Percentiles rank a stretch among this genome's conserved stretches.
phyloP scores from a whole-genome alignment of 140 eudicot species.

The Erigeron philadelphicus region DNA sequence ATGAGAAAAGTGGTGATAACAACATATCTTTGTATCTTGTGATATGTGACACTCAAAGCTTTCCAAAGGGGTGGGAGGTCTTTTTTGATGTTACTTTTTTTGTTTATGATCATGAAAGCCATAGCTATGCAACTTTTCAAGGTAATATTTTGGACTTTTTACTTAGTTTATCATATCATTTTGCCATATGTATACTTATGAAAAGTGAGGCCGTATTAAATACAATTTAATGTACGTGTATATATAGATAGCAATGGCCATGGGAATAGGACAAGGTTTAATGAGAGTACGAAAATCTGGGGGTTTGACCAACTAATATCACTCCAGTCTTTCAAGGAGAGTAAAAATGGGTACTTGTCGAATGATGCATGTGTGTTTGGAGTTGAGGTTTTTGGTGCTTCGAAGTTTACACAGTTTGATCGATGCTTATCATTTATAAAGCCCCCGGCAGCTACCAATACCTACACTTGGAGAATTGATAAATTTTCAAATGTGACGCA shows the following conservation, averaged over 20 bases:
- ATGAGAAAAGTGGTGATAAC: neutral
- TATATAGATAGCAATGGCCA: slow-evolving; percentile 9
- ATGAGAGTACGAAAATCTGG: slow-evolving; percentile 2
- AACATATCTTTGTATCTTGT: slow-evolving; percentile 23
- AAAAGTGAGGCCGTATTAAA: neutral
- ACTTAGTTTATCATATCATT: neutral
- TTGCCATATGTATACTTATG: neutral
- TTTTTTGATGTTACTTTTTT: slow-evolving; percentile 14
- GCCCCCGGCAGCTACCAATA: neutral
- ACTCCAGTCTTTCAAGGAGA: slow-evolving; percentile 12
- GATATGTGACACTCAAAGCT: neutral
- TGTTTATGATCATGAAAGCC: slow-evolving; percentile 14
- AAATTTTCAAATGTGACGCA: neutral
- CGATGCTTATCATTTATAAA: slow-evolving; percentile 20
- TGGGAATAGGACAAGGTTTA: slow-evolving; percentile 8
- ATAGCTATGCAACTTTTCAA: slow-evolving; percentile 8
- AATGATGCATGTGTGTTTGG: slow-evolving; percentile 42
- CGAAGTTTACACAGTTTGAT: neutral
- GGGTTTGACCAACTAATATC: slow-evolving; percentile 18
- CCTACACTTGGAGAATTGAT: slow-evolving; percentile 23
- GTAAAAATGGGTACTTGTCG: slow-evolving; percentile 26
- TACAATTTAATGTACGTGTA: neutral
- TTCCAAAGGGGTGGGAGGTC: slow-evolving; percentile 20
- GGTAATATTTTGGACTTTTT: neutral
- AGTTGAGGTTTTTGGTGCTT: slow-evolving; percentile 31